Conservation (phyloP, 2,329 filamentous ascomycete genomes). For the Pseudocercospora ulei region DNA sequence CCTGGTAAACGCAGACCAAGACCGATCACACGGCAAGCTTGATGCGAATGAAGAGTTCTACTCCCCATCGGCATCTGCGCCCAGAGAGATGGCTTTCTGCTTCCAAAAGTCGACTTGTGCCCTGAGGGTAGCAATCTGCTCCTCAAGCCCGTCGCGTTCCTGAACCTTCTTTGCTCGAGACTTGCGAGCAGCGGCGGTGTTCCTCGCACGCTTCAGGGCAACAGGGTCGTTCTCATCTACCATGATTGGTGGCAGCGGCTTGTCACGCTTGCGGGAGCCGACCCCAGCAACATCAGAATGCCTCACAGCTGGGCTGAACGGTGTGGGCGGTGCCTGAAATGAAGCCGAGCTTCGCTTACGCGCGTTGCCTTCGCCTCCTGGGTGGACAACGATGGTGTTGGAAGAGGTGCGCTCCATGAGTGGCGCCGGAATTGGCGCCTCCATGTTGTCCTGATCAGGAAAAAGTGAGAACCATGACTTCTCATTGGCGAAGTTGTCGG, state of each 20-base stretch:
- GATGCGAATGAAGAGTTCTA: slow-evolving; percentile 8
- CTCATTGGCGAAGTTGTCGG: slow-evolving; percentile 47
- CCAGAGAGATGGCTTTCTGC: slow-evolving; percentile 23
- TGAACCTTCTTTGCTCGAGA: slow-evolving; percentile 78
- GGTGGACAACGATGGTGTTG: slow-evolving; percentile 34
- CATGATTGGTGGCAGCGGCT: slow-evolving; percentile 68
- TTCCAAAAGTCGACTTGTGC: slow-evolving; percentile 34
- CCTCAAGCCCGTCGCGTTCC: slow-evolving; percentile 64
- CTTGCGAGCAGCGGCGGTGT: slow-evolving; percentile 87
- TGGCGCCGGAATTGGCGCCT: slow-evolving; percentile 24
- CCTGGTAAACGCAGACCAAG: slow-evolving; percentile 11
- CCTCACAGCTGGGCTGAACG: slow-evolving; percentile 39
- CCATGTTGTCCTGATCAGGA: slow-evolving; percentile 42
- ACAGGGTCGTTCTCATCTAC: slow-evolving; percentile 63
- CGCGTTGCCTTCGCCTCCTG: slow-evolving; percentile 29
- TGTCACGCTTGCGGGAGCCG: slow-evolving; percentile 62
- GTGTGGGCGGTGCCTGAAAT: slow-evolving; percentile 36
- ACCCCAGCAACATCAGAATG: slow-evolving; percentile 64
- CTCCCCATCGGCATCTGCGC: slow-evolving; percentile 12
- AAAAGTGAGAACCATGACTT: slow-evolving; percentile 66
- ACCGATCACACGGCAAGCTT: too few relatives aligned
- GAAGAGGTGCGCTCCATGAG: slow-evolving; percentile 38
- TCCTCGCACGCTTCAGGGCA: slow-evolving; percentile 88
- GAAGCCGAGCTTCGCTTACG: slow-evolving; percentile 33
- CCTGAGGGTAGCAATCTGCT: slow-evolving; percentile 50